Evolutionary conservation across 2,329 filamentous ascomycete species (phyloP), one percentile per base, ranked within the genome.

Genomic region (Davidsoniella eucalypti): DNA sequence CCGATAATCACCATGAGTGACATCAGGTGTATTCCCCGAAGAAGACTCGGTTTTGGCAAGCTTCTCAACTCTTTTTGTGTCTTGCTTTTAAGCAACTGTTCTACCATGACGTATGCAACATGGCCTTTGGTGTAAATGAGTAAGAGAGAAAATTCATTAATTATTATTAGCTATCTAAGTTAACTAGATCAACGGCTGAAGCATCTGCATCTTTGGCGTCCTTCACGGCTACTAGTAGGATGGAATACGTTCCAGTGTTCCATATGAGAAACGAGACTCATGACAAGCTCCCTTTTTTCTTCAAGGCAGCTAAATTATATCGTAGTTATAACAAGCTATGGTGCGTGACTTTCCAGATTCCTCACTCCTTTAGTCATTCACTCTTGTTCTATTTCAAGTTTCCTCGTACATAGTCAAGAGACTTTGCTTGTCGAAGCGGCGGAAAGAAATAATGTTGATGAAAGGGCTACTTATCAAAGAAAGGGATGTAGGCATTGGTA

Each of bases 221-320:
- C 29, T 33, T 33, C 12, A 68, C 63, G 47, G 55, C 61, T 33
- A 54, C 64, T 6, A 71, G 67, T 10, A 80, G 63, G 9, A 80
- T 59, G 41, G 68, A 65, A 56, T 78, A 80, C 29, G 71, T 72
- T 2, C 76, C 76, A 1, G 72, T 77, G 56, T 80, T 76, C 76
- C 76, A 80, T 39, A 80, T 72, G 8, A 80, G 63, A 52, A 80
- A 65, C 7, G 73, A 77, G 2, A 76, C 76, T 3, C 75, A 77
- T 12, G 64, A 61, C 1, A 58, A 26, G 2, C 72, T 75, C 3
- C 69, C 76, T 1, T 72, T 5, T 76, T 57, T 80, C 76, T 49
- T 78, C 69, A 7, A 80, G 67, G 55, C 80, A 75, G 21, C 21
- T 21, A 21, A 21, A 53, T 78, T 80, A 74, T 76, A 44, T 17